Evolutionary conservation across 768 basidiomycete genomes (phyloP).

Genomic region (Rhodotorula toruloides): DNA sequence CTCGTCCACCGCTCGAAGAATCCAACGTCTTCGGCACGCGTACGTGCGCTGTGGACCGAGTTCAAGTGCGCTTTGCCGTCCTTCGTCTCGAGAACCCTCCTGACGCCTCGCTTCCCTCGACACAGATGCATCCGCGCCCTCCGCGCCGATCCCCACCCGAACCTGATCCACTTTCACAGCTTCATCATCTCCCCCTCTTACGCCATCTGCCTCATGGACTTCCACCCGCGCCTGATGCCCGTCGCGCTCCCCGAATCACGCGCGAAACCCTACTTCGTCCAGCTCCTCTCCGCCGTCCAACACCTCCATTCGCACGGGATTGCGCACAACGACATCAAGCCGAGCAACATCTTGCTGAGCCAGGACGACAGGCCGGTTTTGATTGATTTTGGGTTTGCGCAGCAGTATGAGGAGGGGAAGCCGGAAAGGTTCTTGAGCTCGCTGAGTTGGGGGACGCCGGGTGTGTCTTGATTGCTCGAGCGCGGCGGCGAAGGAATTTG

Average conservation of each 20-base stretch:
- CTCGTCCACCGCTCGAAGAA: constrained; percentile 79
- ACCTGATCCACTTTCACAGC: constrained; percentile 84
- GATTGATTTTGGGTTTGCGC: constrained; percentile 94
- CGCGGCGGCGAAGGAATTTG: no score
- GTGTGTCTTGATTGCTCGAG: constrained; percentile 51
- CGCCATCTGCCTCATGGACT: constrained; percentile 59
- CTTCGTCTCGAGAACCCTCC: neutral
- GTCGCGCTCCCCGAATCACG: constrained; percentile 76
- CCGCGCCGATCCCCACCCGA: constrained; percentile 78
- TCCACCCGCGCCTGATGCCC: constrained; percentile 75
- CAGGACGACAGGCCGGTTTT: constrained; percentile 65
- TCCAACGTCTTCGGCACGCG: constrained; percentile 78
- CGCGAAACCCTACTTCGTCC: constrained; percentile 75
- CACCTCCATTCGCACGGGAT: constrained; percentile 65
- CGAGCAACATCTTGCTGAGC: constrained; percentile 83
- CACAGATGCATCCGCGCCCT: constrained; percentile 67
- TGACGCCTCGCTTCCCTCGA: neutral
- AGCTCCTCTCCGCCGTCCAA: constrained; percentile 72
- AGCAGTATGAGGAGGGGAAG: constrained; percentile 56
- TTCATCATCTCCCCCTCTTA: constrained; percentile 51
- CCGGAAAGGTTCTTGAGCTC: constrained; percentile 26
- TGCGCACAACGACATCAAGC: constrained; percentile 73
- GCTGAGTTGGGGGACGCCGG: constrained; percentile 63
- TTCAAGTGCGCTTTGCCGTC: constrained; percentile 40
- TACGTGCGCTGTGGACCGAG: constrained; percentile 66